Conservation (phyloP, 164 flowering plant species). For the Amborella trichopoda region DNA sequence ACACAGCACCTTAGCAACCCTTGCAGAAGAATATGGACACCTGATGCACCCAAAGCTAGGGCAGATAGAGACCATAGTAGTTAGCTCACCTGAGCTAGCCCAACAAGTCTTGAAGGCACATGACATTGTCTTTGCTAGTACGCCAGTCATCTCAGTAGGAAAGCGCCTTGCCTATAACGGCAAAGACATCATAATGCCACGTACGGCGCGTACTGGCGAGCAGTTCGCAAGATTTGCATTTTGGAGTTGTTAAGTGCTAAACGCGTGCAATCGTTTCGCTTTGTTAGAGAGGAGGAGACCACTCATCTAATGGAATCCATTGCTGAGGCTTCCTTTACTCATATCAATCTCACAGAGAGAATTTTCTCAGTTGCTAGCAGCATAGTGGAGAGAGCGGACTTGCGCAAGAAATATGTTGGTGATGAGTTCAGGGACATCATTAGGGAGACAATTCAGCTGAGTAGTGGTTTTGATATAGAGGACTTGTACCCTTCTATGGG, state of each 20-base stretch:
- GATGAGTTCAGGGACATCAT: no score
- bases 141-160: no score
- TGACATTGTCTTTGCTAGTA: no score
- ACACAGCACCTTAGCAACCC: slow-evolving; percentile 9
- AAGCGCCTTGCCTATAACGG: slow-evolving; percentile 11
- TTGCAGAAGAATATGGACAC: slow-evolving; percentile 10
- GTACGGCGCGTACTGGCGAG: slow-evolving; percentile 14
- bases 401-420: slow-evolving; percentile 12
- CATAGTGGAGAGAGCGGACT: slow-evolving; percentile 5
- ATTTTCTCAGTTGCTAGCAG: not conserved
- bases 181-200: slow-evolving; percentile 21
- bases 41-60: slow-evolving; percentile 13
- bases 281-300: no score
- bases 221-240: slow-evolving; percentile 23
- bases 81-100: not conserved
- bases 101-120: not conserved
- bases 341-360: slow-evolving; percentile 13
- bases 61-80: not conserved
- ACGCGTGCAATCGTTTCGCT: slow-evolving; percentile 18
- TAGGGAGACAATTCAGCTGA: not conserved
- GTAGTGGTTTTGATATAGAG: slow-evolving; percentile 20
- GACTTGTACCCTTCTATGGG: slow-evolving; percentile 15
- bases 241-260: slow-evolving; percentile 21
- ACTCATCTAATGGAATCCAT: slow-evolving; percentile 7
- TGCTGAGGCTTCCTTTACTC: not conserved